Evolutionary conservation across 257 asterid species (phyloP), one percentile per base, ranked within the genome.

Genomic region (Echium plantagineum): DNA sequence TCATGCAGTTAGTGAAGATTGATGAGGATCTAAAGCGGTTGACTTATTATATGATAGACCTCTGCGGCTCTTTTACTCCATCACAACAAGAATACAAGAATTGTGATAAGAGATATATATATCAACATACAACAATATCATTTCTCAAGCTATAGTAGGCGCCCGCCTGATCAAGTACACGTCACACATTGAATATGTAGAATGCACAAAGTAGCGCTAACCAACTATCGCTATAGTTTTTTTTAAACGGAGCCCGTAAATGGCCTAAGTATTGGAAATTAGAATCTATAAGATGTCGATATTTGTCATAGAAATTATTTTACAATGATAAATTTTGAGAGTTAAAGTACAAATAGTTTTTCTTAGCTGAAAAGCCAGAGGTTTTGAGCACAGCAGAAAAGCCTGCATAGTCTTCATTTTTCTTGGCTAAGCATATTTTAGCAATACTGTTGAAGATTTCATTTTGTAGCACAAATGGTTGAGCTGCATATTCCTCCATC

Each of bases 401-500:
- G 31, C 94, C 91, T 3, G 70, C 53, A 68, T 83, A 81, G 47
- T 70, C 65, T n/a, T 61, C 68, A 48, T 78, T 84, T 35, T 71
- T 60, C 67, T 80, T 83, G 16, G 89, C 83, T 6, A 77, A 59
- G 60, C 86, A 86, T 54, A 86, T 7, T 65, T 83, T 83, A 1
- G 71, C 70, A 0, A 84, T 82, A 54, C 73, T 73, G 71, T 78
- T 86, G 76, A 71, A 80, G 26, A 81, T 53, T 9, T 74, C 61
- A 69, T 76, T 72, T 46, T 74, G 70, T 55, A 71, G 61, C 17
- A 74, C 70, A 49, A 74, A 69, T 21, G 80, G 76, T 54, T 81
- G 85, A 21, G 78, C 77, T 49, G 84, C 83, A 38, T 83, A 86
- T 22, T 83, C 94, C 38, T 70, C 79, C 22, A 81, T 72, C 32